Evolutionary conservation across 257 asterid genomes (phyloP), one percentile per base, ranked within the genome.

Genomic region (Solanum neorickii): DNA sequence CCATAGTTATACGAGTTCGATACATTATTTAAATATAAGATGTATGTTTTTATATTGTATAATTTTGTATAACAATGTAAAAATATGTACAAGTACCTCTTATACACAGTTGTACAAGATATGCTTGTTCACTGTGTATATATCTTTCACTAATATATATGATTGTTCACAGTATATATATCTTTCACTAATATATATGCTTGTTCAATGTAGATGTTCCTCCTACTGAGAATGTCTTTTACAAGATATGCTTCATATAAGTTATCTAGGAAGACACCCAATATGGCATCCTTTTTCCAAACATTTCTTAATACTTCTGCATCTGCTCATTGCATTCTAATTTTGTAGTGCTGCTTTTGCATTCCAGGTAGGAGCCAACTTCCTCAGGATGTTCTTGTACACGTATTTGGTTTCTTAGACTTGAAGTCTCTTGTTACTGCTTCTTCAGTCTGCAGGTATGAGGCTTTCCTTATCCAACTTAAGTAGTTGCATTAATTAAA

Each of bases 301-400:
- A 80, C 41, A 47, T 47, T 80, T 41, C 29, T 80, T 25, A 10
- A 6, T 52, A 82, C 46, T 49, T 49, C 21, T 82, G 69, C 35
- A 37, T 86, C 52, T 49, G 84, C 35, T 69, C 37, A 49, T 23
- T 82, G 47, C 56, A 20, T 27, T n/a, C 70, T 46, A 25, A 83
- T 65, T 90, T 73, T 72, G 6, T 18, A 56, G 31, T 78, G 60
- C 89, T 83, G 65, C 73, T 84, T 78, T 76, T 75, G 35, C 88
- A 84, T 75, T 90, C 86, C 93, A 95, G 98, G 90, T 87, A 56
- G 62, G 73, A 56, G 18, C 20, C 88, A 83, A 88, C 94, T 95
- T 88, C 97, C 98, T 56, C 88, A 87, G 49, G 99, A 97, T 87
- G 90, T 94, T 92, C 95, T 97, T 86, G 76, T 90, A 68, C 96